Evolutionary conservation across 2,329 filamentous ascomycete species (phyloP).

Genomic region (Ceratocystiopsis sp.): DNA sequence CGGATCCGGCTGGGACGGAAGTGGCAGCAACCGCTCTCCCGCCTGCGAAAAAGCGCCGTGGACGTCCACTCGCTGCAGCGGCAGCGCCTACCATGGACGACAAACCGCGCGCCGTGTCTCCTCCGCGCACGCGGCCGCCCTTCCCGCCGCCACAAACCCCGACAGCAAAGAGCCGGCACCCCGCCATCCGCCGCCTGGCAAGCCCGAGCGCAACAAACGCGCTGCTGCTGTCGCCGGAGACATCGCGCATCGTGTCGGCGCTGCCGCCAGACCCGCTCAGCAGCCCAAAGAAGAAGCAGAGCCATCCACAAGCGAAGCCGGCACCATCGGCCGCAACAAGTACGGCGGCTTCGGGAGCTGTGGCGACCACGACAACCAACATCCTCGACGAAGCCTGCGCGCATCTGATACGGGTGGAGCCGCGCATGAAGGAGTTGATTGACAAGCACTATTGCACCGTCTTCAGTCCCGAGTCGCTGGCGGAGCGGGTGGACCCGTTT

Average conservation of each 20-base stretch:
- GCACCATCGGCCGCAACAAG: too few relatives aligned
- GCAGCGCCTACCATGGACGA: background rate
- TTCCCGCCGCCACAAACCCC: too few relatives aligned
- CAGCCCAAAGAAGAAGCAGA: slow-evolving; percentile 19
- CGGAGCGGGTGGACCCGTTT: slow-evolving; percentile 78
- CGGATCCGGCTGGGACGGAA: background rate
- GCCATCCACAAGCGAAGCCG: too few relatives aligned
- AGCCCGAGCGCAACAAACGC: slow-evolving; percentile 51
- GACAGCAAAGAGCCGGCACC: slow-evolving; percentile 9
- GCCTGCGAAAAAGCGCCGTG: slow-evolving; percentile 15
- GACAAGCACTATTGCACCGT: slow-evolving; percentile 58
- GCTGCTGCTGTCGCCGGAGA: slow-evolving; percentile 52
- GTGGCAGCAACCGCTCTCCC: slow-evolving; percentile 2
- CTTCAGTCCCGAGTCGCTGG: slow-evolving; percentile 69
- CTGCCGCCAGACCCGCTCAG: slow-evolving; percentile 24
- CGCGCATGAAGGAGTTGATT: slow-evolving; percentile 53
- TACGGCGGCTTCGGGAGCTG: background rate
- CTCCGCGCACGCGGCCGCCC: too few relatives aligned
- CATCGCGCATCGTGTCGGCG: slow-evolving; percentile 39
- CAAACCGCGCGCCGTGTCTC: too few relatives aligned
- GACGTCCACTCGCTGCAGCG: background rate
- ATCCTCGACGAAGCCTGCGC: slow-evolving; percentile 59
- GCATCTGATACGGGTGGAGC: slow-evolving; percentile 57
- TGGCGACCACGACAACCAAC: slow-evolving; percentile 43
- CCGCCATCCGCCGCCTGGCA: slow-evolving; percentile 36